A percentile compares a stretch with the other conserved stretches of the same genome.
Conservation (phyloP, 108 stramenopile species). For the Cyclotella cryptica region DNA sequence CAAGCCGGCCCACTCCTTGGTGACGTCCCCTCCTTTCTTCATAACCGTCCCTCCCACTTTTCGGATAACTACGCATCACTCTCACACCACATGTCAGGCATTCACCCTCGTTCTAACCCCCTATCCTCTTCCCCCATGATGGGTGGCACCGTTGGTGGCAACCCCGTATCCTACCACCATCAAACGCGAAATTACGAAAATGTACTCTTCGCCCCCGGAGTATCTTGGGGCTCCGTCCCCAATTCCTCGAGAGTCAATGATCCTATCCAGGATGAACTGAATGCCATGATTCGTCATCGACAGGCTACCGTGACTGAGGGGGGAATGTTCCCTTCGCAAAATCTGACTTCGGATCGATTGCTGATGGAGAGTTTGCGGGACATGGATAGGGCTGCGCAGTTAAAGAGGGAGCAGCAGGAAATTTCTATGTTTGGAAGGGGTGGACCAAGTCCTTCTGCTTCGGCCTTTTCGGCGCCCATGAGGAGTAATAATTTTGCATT, state of each 20-base stretch:
- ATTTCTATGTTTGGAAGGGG: conserved; percentile 4
- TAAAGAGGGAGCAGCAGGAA: conserved; percentile 28
- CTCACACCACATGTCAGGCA: neutral
- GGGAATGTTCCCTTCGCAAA: conserved; percentile 13
- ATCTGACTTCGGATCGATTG: conserved; percentile 26
- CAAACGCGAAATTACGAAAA: conserved; percentile 18
- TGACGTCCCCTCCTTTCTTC: conserved; percentile 1
- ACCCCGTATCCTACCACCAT: neutral
- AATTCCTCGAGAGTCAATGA: conserved; percentile 10
- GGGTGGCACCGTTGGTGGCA: neutral
- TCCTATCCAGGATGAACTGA: conserved; percentile 32
- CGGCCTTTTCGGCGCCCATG: neutral
- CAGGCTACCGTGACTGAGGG: neutral
- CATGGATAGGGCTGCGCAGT: conserved; percentile 17
- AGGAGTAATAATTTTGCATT: conserved; percentile 10
- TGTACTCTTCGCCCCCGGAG: conserved; percentile 27
- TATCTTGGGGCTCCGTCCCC: conserved; percentile 11
- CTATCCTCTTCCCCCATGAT: neutral
- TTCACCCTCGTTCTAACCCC: neutral
- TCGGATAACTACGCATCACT: neutral
- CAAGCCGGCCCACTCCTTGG: neutral
- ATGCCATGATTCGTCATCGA: conserved; percentile 22
- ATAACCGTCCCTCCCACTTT: neutral
- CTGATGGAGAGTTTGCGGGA: conserved; percentile 35
- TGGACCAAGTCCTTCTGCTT: neutral